Evolutionary conservation across 129 eudicot species (phyloP), one percentile per base, ranked within the genome.

Genomic region (Lactuca sativa): DNA sequence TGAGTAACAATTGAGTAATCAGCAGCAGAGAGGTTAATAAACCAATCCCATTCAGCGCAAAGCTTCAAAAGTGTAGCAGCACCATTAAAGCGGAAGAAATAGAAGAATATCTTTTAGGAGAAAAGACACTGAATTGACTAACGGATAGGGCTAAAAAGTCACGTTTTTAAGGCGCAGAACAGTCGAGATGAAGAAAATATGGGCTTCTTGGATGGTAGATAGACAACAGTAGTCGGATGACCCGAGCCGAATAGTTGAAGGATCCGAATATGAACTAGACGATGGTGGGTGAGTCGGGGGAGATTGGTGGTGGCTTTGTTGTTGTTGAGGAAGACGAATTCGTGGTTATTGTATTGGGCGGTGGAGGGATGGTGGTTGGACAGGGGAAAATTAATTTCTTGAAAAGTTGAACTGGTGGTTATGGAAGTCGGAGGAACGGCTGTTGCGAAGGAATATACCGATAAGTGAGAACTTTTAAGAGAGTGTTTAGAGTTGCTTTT

Each of bases 1-100:
- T 93, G 98, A 49, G 96, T 86, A 53, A 93, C 87, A 64, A 93
- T 96, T 7, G 98, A 96, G 64, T 93, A 89, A 82, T 93, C 95
- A 65, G 67, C 63, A 60, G 88, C 92, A 77, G 85, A 82, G 12
- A 93, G 89, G 71, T 85, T 86, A 4, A 93, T 78, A 60, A 93
- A 89, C 98, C 98, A 93, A 83, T 93, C 98, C 98, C 98, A 93
- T 2, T 66, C 67, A 33, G 51, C 5, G 1, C 80, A 74, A 47
- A 93, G 54, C 62, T 86, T 75, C 16, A 93, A 80, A 73, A 93
- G 66, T 38, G 89, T 71, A 2, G 98, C 84, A 56, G 96, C 98
- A 9, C 96, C 96, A 47, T 77, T 49, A 93, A 83, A 9, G 83
- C 76, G 6, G 92, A 73, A 0, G 98, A 79, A 33, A 93, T 64